Evolutionary conservation across 495 filamentous ascomycete species (phyloP).

Genomic region (Darksidea phi): DNA sequence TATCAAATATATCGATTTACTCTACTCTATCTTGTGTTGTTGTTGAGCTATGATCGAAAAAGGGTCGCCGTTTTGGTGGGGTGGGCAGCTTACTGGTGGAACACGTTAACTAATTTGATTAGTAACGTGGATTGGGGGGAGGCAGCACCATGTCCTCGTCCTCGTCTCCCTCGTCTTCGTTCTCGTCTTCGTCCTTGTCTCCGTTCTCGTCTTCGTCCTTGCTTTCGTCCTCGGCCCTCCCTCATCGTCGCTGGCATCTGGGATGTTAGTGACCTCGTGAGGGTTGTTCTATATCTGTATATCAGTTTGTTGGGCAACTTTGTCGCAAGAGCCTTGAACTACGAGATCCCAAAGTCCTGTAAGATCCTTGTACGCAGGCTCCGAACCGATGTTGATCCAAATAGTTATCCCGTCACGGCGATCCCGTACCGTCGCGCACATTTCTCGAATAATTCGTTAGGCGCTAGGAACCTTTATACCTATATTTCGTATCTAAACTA

Average conservation of each 20-base stretch:
- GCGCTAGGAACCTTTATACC: conserved; percentile 88
- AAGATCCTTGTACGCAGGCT: conserved; percentile 77
- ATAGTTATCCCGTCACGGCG: conserved; percentile 83
- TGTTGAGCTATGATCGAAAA: too few species aligned
- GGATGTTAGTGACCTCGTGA: conserved; percentile 46
- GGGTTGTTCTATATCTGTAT: conserved; percentile 75
- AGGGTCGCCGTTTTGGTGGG: too few species aligned
- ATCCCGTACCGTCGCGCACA: conserved; percentile 78
- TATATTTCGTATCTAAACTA: too few species aligned
- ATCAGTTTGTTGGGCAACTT: conserved; percentile 71
- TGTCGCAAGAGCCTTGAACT: conserved; percentile 81
- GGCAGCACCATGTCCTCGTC: neutral
- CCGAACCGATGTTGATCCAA: conserved; percentile 88
- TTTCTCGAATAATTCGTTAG: conserved; percentile 80
- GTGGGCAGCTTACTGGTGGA: too few species aligned
- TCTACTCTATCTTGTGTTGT: too few species aligned
- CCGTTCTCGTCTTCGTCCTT: too few species aligned
- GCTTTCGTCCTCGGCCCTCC: too few species aligned
- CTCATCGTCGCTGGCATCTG: conserved; percentile 9
- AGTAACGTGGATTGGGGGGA: neutral
- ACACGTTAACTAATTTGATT: too few species aligned
- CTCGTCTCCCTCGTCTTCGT: neutral
- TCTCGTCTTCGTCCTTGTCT: too few species aligned
- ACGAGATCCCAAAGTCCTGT: conserved; percentile 90
- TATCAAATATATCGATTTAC: too few species aligned